Base-by-base conservation (phyloP, 208 protist species). In the Trypanosoma brucei region DNA sequence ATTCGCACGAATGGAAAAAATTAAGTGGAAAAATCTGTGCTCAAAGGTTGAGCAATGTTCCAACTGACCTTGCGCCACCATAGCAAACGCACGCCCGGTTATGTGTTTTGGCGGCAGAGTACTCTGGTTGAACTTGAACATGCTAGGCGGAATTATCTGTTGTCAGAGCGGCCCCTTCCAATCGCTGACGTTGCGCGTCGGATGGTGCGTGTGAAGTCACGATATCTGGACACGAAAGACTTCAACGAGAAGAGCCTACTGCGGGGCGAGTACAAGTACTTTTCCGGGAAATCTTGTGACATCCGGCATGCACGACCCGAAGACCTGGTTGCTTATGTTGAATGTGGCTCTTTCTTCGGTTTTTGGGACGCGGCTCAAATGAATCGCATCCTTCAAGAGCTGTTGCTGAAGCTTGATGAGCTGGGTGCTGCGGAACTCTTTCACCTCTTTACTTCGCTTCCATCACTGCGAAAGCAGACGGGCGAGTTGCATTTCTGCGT, bases 211-310 rank as follows among this genome's bases (percentile, higher is more conserved):
- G 81, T 94, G 33, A 83, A 85, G 74, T 68, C 76, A 31, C 79
- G 82, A 62, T 94, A 94, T 70, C 59, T 88, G 48, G 81, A 72
- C 51, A 90, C 84, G 2, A 62, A 55, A 1, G 91, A 96, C 73
- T 85, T 80, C 50, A 84, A 93, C 64, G 88, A 94, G 69, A 79
- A 79, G 40, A 90, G 69, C 52, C 67, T 96, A 4, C 79, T 96
- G n/a, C 79, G 86, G 0, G 91, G 91, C 8, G 91, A 96, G 78
- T 96, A 96, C 86, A 96, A 96, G 79, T 96, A 94, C 70, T 96
- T 93, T 68, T 91, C 77, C n/a, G 91, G 91, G 0, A 96, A 96
- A 68, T 63, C 88, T 46, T 91, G 85, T 63, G 86, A 94, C 63
- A 54, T 88, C 42, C 78, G 85, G 11, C 81, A 77, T 7, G 75